Percentiles rank a stretch among this genome's conserved stretches.
Conservation (phyloP, 2,329 filamentous ascomycete species). For the Sclerotinia minor region DNA sequence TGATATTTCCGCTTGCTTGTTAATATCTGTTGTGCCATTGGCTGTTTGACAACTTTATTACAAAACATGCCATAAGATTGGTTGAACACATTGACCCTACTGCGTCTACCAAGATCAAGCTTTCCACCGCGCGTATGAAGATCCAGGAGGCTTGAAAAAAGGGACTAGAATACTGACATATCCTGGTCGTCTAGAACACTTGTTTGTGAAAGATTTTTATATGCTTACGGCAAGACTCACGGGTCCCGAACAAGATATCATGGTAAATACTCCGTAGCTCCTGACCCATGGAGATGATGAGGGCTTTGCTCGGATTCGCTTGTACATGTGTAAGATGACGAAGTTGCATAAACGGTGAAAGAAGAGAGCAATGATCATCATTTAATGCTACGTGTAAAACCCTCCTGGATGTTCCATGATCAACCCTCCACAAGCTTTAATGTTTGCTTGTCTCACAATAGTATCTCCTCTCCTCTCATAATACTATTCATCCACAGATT, state of each 20-base stretch:
- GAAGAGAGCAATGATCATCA: not conserved
- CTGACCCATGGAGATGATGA: not conserved
- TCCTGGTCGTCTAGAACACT: conserved; percentile 5
- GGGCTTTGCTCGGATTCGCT: not conserved
- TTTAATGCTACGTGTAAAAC: conserved; percentile 3
- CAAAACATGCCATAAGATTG: conserved; percentile 1
- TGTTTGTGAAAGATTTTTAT: not conserved
- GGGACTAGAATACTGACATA: not conserved
- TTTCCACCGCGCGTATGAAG: not conserved
- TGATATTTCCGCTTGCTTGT: not conserved
- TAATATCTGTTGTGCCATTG: conserved; percentile 11
- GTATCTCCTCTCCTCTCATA: not conserved
- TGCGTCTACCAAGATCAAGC: not conserved
- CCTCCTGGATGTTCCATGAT: not conserved
- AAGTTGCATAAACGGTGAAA: not conserved
- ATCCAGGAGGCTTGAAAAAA: not conserved
- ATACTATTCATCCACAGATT: not conserved
- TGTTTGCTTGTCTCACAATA: not conserved
- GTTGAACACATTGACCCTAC: not conserved
- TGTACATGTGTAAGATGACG: not conserved
- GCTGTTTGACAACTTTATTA: not conserved
- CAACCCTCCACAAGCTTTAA: too few species aligned
- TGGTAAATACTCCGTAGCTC: not conserved
- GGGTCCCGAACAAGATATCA: not conserved
- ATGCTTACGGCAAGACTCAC: not conserved